Conservation (phyloP, 2,329 filamentous ascomycete species). For the Metarhizium anisopliae region DNA sequence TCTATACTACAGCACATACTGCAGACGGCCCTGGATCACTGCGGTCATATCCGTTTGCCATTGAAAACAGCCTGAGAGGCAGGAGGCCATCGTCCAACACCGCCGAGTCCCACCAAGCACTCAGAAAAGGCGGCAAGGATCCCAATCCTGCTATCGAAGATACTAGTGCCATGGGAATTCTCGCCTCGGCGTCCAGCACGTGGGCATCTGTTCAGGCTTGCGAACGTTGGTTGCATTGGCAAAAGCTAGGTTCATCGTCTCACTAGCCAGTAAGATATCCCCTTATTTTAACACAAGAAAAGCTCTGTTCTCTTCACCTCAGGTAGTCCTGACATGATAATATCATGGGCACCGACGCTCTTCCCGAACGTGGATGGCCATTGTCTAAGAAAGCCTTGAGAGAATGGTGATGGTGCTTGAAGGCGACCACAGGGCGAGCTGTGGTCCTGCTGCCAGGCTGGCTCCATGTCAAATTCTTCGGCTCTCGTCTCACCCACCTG, state of each 20-base stretch:
- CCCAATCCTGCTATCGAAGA: constrained; percentile 11
- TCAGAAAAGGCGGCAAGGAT: constrained; percentile 16
- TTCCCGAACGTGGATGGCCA: neutral
- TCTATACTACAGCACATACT: neutral
- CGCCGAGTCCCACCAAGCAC: neutral
- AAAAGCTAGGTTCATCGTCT: neutral
- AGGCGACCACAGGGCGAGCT: constrained; percentile 4
- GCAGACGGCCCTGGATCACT: neutral
- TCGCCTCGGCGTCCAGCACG: neutral
- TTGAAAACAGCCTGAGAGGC: neutral
- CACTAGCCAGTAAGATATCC: too few relatives aligned
- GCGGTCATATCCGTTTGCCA: neutral
- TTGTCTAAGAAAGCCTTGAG: neutral
- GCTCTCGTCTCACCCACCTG: constrained; percentile 8
- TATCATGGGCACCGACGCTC: neutral
- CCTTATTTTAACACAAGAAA: neutral
- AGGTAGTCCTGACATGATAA: neutral
- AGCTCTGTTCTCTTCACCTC: neutral
- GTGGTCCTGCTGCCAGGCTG: neutral
- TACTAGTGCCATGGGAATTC: neutral
- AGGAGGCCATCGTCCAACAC: constrained; percentile 8
- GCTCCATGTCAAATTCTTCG: constrained; percentile 1
- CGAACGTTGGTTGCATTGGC: neutral
- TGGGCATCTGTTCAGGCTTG: neutral
- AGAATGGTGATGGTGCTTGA: neutral